Conservation (phyloP, 2,329 filamentous ascomycete genomes). For the Cadophora sp. region DNA sequence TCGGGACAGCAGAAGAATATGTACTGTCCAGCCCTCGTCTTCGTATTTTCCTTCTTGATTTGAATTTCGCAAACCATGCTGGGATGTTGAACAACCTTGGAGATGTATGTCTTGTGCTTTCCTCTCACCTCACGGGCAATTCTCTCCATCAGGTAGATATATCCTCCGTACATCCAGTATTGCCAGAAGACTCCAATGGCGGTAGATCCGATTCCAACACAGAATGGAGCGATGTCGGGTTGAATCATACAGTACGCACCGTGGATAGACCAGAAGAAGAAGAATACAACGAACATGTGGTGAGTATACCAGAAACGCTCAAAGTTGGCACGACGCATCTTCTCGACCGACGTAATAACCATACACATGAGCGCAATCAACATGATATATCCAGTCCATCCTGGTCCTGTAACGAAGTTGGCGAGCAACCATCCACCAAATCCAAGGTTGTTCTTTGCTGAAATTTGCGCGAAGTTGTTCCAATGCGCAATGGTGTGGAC, state of each 20-base stretch:
- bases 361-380: conserved; percentile 79
- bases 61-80: conserved; percentile 91
- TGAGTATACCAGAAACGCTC: conserved; percentile 93
- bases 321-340: conserved; percentile 80
- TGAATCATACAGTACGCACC: conserved; percentile 92
- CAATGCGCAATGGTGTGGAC: conserved; percentile 86
- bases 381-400: conserved; percentile 90
- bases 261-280: conserved; percentile 90
- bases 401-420: conserved; percentile 80
- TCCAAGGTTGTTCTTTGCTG: conserved; percentile 76
- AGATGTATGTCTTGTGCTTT: conserved; percentile 83
- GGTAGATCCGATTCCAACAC: conserved; percentile 68
- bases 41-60: conserved; percentile 89
- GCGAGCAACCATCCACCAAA: conserved; percentile 79
- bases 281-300: conserved; percentile 87
- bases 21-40: conserved; percentile 82
- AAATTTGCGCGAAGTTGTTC: conserved; percentile 83
- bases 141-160: conserved; percentile 80
- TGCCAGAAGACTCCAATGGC: conserved; percentile 85
- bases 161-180: conserved; percentile 87
- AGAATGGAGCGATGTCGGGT: conserved; percentile 81
- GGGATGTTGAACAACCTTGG: conserved; percentile 88
- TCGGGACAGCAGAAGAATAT: conserved; percentile 90
- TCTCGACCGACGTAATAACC: conserved; percentile 78
- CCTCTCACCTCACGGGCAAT: conserved; percentile 80